phyloP scores from a whole-genome alignment of 495 filamentous ascomycete genomes.

The Aspergillus funiculosus region DNA sequence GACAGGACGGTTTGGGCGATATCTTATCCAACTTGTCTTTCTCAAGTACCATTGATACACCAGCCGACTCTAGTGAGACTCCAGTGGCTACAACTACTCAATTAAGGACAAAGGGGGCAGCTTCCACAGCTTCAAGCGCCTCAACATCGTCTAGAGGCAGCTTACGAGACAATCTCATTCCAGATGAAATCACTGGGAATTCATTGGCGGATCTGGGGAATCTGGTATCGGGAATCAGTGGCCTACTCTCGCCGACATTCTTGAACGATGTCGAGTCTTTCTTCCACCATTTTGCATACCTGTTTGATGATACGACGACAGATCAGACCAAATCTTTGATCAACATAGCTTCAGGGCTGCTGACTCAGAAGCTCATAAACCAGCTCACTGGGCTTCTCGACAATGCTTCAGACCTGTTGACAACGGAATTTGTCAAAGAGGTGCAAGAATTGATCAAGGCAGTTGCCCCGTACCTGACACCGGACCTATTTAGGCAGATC shows the following conservation, averaged over 20 bases:
- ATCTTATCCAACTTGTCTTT: background rate
- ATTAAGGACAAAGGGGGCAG: background rate
- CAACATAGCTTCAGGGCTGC: constrained; percentile 23
- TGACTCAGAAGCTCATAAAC: constrained; percentile 24
- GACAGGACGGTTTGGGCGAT: background rate
- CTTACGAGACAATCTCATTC: constrained; percentile 2
- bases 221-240: constrained; percentile 34
- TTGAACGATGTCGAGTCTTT: constrained; percentile 41
- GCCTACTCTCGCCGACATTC: constrained; percentile 37
- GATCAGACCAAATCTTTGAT: constrained; percentile 33
- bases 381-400: constrained; percentile 30
- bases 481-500: constrained; percentile 32
- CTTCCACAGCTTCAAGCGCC: constrained; percentile 3
- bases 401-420: constrained; percentile 33
- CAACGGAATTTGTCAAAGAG: constrained; percentile 31
- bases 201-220: constrained; percentile 34
- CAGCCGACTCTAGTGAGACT: constrained; percentile 7
- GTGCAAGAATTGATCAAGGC: constrained; percentile 35
- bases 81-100: constrained; percentile 1
- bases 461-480: constrained; percentile 30
- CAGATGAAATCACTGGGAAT: constrained; percentile 16
- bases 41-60: background rate
- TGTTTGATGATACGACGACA: constrained; percentile 40
- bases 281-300: constrained; percentile 38
- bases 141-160: background rate